Percentiles rank a stretch among this genome's conserved stretches.
Conservation (phyloP, 2,329 filamentous ascomycete species). For the Lanzia echinophila region DNA sequence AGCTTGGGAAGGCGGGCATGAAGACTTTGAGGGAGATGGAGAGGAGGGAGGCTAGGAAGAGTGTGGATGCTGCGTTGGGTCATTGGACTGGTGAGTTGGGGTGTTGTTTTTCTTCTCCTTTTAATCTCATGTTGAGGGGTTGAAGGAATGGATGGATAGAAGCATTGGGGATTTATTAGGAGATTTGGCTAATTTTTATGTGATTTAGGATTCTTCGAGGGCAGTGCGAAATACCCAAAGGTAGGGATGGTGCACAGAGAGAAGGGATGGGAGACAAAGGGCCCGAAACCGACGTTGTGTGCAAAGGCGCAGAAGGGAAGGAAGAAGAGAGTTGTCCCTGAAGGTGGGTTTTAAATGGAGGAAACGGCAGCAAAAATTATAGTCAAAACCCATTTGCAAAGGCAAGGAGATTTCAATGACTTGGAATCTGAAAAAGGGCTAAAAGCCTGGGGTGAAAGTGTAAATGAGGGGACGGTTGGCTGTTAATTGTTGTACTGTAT, state of each 20-base stretch:
- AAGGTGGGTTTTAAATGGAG: neutral
- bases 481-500: no score
- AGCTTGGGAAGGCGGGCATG: slow-evolving; percentile 45
- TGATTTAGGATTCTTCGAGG: slow-evolving; percentile 71
- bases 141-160: slow-evolving; percentile 46
- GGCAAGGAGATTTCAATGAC: neutral
- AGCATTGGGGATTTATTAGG: slow-evolving; percentile 53
- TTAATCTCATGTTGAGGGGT: slow-evolving; percentile 42
- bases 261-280: slow-evolving; percentile 52
- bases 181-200: slow-evolving; percentile 60
- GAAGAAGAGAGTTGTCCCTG: slow-evolving; percentile 39
- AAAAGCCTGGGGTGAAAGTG: no score
- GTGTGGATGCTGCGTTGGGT: slow-evolving; percentile 60
- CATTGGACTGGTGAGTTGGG: slow-evolving; percentile 52
- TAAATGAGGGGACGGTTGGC: no score
- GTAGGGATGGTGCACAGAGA: slow-evolving; percentile 68
- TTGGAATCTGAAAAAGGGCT: no score
- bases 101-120: neutral
- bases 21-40: slow-evolving; percentile 54
- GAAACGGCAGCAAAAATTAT: no score
- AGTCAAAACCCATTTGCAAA: no score
- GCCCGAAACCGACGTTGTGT: slow-evolving; percentile 52
- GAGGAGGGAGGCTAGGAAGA: slow-evolving; percentile 52
- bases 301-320: slow-evolving; percentile 56
- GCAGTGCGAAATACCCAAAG: slow-evolving; percentile 72